Evolutionary conservation across 148 eudicot genomes (phyloP), one percentile per base, ranked within the genome.

Genomic region (Rhododendron griersonianum): DNA sequence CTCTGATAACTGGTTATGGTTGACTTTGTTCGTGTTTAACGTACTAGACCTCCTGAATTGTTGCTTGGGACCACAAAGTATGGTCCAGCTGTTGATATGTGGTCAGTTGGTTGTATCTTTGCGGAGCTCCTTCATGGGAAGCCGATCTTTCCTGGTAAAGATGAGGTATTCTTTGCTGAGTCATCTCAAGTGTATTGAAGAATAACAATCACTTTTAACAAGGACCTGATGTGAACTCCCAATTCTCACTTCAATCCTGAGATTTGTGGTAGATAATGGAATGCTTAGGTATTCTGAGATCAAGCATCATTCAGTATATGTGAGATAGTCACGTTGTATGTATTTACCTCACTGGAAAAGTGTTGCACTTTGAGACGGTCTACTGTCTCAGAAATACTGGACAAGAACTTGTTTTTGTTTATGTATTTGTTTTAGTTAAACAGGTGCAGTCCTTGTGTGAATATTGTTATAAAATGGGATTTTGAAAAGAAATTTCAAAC

Each of bases 41-140:
- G 59, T 90, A 63, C 78, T 91, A 94, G 95, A 87, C 96, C 98
- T 81, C 96, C 96, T 80, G 96, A 92, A 86, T 91, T 95, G 89
- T 87, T 93, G 85, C 91, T 92, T 47, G 94, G 94, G 45, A 88
- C 91, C 84, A 92, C 92, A 81, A 92, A 89, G 82, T 92, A 92
- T 88, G 94, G 94, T 39, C 94, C 92, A 41, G 91, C 92, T 87
- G 93, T 95, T 78, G 98, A 93, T 86, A 91, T 94, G 92, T 95
- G 94, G 94, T 92, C 94, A 47, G 94, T 92, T 87, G 94, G 94
- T 81, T 92, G 94, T 85, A 92, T 92, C 51, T 89, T 92, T 87
- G 94, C 92, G 59, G 94, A 92, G 87, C 94, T 95, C 86, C 87
- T 95, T 35, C 87, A 88, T 87, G 96, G 96, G 51, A 95, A 94